Percentiles rank a stretch among this genome's conserved stretches.
These are phyloP conservation scores for Fusarium torulosum DNA, from an alignment of 2,329 filamentous ascomycete species.

Conservation along the genomic window DNA sequence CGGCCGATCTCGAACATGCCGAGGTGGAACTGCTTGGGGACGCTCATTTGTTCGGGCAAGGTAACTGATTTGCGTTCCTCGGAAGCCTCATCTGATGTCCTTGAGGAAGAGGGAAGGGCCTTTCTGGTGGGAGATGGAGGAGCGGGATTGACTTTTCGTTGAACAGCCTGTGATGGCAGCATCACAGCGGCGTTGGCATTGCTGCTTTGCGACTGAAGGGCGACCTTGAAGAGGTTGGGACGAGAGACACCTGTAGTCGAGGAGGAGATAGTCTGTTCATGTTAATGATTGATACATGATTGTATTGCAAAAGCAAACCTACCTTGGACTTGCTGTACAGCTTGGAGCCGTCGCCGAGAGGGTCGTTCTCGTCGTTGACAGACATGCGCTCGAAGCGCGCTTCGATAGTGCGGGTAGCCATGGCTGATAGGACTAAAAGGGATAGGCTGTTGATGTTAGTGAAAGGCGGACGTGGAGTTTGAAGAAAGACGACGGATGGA, in stretches of 20 bases:
- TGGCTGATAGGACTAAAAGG: slow-evolving; percentile 47
- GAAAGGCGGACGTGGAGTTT: slow-evolving; percentile 15
- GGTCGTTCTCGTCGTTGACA: slow-evolving; percentile 88
- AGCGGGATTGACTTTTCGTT: slow-evolving; percentile 61
- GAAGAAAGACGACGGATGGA: slow-evolving; percentile 30
- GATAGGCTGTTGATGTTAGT: slow-evolving; percentile 44
- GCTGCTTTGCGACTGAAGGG: slow-evolving; percentile 81
- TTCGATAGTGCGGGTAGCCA: slow-evolving; percentile 85
- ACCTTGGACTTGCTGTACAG: slow-evolving; percentile 83
- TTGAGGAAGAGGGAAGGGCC: slow-evolving; percentile 57
- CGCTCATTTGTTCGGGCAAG: slow-evolving; percentile 68
- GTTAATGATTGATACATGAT: slow-evolving; percentile 49
- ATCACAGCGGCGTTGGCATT: slow-evolving; percentile 75
- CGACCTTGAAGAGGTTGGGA: slow-evolving; percentile 87
- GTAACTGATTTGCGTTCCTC: slow-evolving; percentile 65
- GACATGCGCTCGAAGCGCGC: slow-evolving; percentile 90
- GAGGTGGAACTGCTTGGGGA: slow-evolving; percentile 80
- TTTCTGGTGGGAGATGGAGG: slow-evolving; percentile 67
- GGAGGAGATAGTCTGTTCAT: slow-evolving; percentile 52
- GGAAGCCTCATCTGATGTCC: slow-evolving; percentile 62
- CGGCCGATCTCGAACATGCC: slow-evolving; percentile 96
- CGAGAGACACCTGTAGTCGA: slow-evolving; percentile 67
- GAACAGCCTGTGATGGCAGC: slow-evolving; percentile 74
- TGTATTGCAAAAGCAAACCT: slow-evolving; percentile 39
- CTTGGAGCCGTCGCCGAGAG: slow-evolving; percentile 64